Base-by-base conservation (phyloP, 2,329 filamentous ascomycete species). In the Dothideomycetes sp. region DNA sequence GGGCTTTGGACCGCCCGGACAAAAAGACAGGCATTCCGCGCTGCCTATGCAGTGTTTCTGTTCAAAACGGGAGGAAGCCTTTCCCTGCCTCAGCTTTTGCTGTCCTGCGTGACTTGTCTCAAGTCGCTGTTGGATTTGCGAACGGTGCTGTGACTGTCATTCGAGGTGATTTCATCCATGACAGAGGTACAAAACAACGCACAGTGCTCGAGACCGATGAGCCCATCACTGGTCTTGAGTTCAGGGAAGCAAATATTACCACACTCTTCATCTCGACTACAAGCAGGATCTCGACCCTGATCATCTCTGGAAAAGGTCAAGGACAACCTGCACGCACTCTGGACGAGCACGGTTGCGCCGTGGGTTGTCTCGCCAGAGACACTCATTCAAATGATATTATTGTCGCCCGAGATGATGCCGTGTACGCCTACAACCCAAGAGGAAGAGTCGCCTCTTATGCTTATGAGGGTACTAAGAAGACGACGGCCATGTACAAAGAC, bases 191-290 rank as follows among this genome's bases (percentile, higher is more conserved):
- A 9, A 87, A 86, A 58, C 91, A 98, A 60, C 78, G 91, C 39
- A 91, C 89, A 23, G 85, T 98, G 8, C 91, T 94, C 63, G 91
- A 98, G 58, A 94, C 88, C 0, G 88, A 96, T 53, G 91, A 98
- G 59, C 93, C 91, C 0, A 80, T 98, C 8, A 98, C 91, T 0
- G 89, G 88, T 2, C 79, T 98, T 11, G 83, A 91, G 55, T 82
- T 94, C 46, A 67, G 77, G 32, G 69, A 72, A 52, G 73, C 73
- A 4, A 65, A 65, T 33, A 69, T 70, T 29, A 91, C 84, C 2
- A 89, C 83, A 0, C 70, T 98, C 0, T 96, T 94, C 59, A 84
- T 98, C 42, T 84, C 88, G 3, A 98, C 91, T 0, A 95, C 88
- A 0, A 82, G 79, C 20, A 78, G 86, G 31, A 86, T 98, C 43